These are phyloP conservation scores for Centella asiatica DNA, from an alignment of 129 eudicot genomes.

Conservation along the genomic window DNA sequence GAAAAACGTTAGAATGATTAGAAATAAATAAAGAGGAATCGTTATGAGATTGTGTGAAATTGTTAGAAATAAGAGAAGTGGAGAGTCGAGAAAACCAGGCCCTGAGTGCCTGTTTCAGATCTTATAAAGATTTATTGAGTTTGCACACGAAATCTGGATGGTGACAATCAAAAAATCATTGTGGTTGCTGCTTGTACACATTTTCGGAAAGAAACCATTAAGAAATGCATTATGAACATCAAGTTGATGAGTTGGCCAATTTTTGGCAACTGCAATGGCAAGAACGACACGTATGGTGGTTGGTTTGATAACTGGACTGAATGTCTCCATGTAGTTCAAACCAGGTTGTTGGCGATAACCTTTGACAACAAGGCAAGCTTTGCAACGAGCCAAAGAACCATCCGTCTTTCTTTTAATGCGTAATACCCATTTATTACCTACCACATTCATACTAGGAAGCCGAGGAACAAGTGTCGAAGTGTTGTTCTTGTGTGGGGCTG, in stretches of 20 bases:
- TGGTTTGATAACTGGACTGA: constrained; percentile 3
- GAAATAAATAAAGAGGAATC: constrained; percentile 5
- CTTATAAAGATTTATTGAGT: not conserved
- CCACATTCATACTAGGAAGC: not conserved
- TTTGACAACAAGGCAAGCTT: not conserved
- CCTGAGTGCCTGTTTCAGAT: constrained; percentile 4
- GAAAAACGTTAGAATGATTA: not conserved
- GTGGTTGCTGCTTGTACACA: constrained; percentile 6
- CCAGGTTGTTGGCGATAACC: not conserved
- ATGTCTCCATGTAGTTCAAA: not conserved
- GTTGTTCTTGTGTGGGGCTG: not conserved
- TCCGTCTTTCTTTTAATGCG: not conserved
- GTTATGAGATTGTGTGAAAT: not conserved
- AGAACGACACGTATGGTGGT: not conserved
- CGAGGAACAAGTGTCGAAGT: not conserved
- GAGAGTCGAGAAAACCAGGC: not conserved
- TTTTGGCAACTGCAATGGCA: not conserved
- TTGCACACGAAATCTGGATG: not conserved
- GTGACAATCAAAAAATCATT: not conserved
- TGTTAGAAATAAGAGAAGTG: not conserved
- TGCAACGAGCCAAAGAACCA: not conserved
- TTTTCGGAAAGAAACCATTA: not conserved
- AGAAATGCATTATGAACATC: constrained; percentile 6
- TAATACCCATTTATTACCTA: not conserved
- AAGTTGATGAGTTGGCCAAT: constrained; percentile 1